Percentiles rank a stretch among this genome's conserved stretches.
Evolutionary conservation across 805 yeast species (phyloP).

Genomic region (Saturnispora saitoi): DNA sequence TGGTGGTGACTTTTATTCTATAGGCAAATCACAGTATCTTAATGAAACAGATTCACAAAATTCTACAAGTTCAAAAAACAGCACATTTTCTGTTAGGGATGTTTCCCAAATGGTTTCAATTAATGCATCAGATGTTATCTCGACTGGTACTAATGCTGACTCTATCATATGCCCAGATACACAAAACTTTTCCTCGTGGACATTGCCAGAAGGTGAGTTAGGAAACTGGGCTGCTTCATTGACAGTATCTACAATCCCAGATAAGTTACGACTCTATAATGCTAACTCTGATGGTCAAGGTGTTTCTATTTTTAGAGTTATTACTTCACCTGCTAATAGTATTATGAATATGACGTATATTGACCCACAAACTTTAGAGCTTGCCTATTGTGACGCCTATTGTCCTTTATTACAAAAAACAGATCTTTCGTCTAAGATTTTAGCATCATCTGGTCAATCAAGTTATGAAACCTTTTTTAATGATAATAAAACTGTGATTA

Average conservation of each 20-base stretch:
- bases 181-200: constrained; percentile 38
- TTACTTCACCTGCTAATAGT: constrained; percentile 72
- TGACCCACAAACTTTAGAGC: constrained; percentile 58
- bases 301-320: constrained; percentile 57
- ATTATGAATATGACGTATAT: constrained; percentile 87
- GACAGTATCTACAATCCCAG: constrained; percentile 51
- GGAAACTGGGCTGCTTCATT: constrained; percentile 63
- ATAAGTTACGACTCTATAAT: constrained; percentile 65
- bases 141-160: constrained; percentile 21
- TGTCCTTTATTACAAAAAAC: constrained; percentile 59
- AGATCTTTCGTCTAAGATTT: constrained; percentile 20
- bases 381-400: constrained; percentile 71
- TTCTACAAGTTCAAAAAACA: constrained; percentile 22
- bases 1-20: constrained; percentile 65
- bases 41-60: constrained; percentile 7
- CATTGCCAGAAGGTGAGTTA: constrained; percentile 33
- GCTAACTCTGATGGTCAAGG: constrained; percentile 38
- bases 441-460: background rate
- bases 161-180: constrained; percentile 50
- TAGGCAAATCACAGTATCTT: constrained; percentile 44
- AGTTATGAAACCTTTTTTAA: constrained; percentile 13
- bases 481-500: constrained; percentile 14
- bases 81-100: constrained; percentile 18
- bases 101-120: constrained; percentile 35
- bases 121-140: constrained; percentile 2